Evolutionary conservation across 257 asterid species (phyloP).

Genomic region (Gentiana macrophylla): DNA sequence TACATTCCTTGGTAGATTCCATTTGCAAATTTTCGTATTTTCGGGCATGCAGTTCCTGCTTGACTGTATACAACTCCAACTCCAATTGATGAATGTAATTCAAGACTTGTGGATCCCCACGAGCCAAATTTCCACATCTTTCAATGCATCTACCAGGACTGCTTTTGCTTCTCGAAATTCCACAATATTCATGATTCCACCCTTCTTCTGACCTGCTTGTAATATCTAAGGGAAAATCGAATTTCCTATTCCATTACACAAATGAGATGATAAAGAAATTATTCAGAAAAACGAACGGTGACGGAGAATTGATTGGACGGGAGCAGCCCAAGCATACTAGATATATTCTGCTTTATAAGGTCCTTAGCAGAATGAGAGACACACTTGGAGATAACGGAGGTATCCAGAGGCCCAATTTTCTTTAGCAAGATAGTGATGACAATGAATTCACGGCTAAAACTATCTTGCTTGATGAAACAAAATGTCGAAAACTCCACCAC

Average conservation of each 20-base stretch:
- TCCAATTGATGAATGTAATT: constrained; percentile 61
- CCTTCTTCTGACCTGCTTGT: constrained; percentile 13
- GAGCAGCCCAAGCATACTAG: constrained; percentile 89
- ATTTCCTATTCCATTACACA: constrained; percentile 97
- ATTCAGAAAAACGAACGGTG: constrained; percentile 52
- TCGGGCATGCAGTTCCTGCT: constrained; percentile 59
- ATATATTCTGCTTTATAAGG: constrained; percentile 94
- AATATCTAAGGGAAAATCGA: constrained; percentile 37
- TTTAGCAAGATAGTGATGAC: constrained; percentile 87
- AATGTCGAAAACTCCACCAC: constrained; percentile 94
- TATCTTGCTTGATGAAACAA: constrained; percentile 75
- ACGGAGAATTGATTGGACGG: constrained; percentile 91
- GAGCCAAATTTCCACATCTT: constrained; percentile 37
- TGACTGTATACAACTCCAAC: constrained; percentile 45
- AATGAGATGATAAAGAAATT: constrained; percentile 66
- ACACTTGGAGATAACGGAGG: constrained; percentile 65
- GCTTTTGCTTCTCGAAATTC: constrained; percentile 19
- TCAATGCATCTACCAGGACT: constrained; percentile 16
- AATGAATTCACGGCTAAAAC: constrained; percentile 69
- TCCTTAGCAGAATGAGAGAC: constrained; percentile 89
- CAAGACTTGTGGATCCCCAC: constrained; percentile 27
- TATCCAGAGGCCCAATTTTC: constrained; percentile 80
- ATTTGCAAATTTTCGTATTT: constrained; percentile 51
- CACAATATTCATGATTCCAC: constrained; percentile 33
- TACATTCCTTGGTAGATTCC: constrained; percentile 45